These are phyloP conservation scores for Penicillium sp. DNA, from an alignment of 2,329 filamentous ascomycete genomes.

Conservation along the genomic window DNA sequence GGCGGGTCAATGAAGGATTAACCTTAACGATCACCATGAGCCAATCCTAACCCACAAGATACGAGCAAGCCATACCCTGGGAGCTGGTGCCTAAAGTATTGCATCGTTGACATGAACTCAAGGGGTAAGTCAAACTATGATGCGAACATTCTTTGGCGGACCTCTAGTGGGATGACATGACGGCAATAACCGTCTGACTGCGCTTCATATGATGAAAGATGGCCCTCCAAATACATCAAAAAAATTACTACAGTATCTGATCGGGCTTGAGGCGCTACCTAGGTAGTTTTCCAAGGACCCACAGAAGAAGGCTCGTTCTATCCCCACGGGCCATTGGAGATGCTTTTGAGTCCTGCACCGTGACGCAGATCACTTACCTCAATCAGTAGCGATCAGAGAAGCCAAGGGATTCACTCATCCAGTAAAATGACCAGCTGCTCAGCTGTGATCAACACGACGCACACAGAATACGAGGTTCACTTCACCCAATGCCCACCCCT, in stretches of 20 bases:
- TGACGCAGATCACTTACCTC: constrained; percentile 2
- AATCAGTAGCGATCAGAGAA: constrained; percentile 2
- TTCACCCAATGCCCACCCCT: neutral
- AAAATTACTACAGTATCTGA: neutral
- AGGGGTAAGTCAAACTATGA: neutral
- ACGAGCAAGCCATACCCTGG: neutral
- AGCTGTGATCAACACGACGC: neutral
- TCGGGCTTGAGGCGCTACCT: neutral
- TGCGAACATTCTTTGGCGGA: neutral
- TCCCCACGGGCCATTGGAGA: neutral
- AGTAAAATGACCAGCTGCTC: neutral
- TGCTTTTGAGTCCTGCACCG: constrained; percentile 5
- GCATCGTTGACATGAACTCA: neutral
- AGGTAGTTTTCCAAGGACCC: neutral
- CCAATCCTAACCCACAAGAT: neutral
- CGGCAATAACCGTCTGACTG: neutral
- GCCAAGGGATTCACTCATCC: neutral
- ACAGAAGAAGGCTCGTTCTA: neutral
- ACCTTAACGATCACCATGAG: neutral
- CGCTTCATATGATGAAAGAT: neutral
- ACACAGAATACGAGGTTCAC: constrained; percentile 9
- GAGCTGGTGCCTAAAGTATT: neutral
- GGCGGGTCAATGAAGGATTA: neutral
- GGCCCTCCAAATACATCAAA: neutral
- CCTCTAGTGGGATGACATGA: neutral